Evolutionary conservation across 75 land plant species (phyloP).

Genomic region (Cryptomeria japonica): DNA sequence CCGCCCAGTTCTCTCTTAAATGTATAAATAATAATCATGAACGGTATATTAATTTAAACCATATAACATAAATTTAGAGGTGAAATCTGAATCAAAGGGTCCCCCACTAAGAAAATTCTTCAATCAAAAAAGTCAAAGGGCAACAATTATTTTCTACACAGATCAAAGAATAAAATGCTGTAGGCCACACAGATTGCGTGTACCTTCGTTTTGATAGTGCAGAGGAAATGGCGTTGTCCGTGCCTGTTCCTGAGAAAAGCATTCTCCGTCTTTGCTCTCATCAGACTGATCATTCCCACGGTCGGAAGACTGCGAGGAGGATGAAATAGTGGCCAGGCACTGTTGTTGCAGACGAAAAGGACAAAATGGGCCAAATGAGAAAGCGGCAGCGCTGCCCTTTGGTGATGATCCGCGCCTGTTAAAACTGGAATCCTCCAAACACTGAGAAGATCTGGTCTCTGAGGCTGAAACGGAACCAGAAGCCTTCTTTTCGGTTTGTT

Average conservation of each 20-base stretch:
- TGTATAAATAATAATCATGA: too few relatives aligned
- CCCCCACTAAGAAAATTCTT: not conserved
- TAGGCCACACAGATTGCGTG: not conserved
- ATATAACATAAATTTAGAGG: too few relatives aligned
- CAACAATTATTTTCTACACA: not conserved
- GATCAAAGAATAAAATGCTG: not conserved
- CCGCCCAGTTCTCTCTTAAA: too few relatives aligned
- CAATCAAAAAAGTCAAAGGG: not conserved
- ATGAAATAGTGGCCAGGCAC: not conserved
- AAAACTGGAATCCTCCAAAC: not conserved
- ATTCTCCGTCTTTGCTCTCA: slow-evolving; percentile 6
- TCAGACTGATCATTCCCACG: not conserved
- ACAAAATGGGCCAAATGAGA: slow-evolving; percentile 56
- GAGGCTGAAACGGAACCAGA: not conserved
- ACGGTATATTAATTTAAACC: too few relatives aligned
- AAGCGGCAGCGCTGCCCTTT: slow-evolving; percentile 1
- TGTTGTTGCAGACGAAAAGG: slow-evolving; percentile 29
- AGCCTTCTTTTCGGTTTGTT: not conserved
- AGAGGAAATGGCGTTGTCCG: slow-evolving; percentile 33
- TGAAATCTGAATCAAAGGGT: not conserved
- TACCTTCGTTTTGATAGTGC: slow-evolving; percentile 82
- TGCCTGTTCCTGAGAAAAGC: slow-evolving; percentile 36
- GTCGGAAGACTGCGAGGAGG: not conserved
- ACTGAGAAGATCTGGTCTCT: not conserved
- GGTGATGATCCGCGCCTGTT: too few relatives aligned